Evolutionary conservation across 2,329 filamentous ascomycete species (phyloP), one percentile per base, ranked within the genome.

Genomic region (Myriosclerotinia duriaeana): DNA sequence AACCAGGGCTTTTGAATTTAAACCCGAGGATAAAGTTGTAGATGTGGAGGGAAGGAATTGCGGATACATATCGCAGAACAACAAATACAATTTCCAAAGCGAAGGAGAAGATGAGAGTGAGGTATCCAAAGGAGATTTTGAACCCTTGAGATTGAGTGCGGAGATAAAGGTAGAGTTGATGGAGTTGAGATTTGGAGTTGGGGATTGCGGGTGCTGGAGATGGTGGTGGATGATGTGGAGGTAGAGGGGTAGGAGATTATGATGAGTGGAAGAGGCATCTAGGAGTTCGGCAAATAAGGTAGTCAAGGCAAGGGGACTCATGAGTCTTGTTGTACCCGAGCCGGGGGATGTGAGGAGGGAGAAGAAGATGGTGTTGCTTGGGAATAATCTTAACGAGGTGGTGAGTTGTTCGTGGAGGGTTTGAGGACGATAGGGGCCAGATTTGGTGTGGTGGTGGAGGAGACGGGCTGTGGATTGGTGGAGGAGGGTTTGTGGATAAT

Each of bases 331-430:
- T 15, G 22, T 61, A 12, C 58, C 58, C 14, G 50, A 9, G 38
- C 30, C 34, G 11, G 52, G 64, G 1, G 64, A 62, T n/a, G 87
- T 84, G 70, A 89, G 89, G 0, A 95, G 79, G 1, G 84, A 81
- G 1, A 96, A 82, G 69, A 97, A 89, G 7, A 92, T 82, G 1
- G 87, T 90, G 78, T 97, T 97, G 59, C 82, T 81, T 0, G 93
- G 92, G 75, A 93, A 96, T 8, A 79, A 75, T 0, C 73, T 72
- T 30, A 95, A 80, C 69, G 89, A 90, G 2, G 81, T 78, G 5
- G 80, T 78, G 0, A 97, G 78, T 15, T 88, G 80, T 9, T 83
- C 78, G 53, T 90, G 87, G 44, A 96, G 77, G 22, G 87, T 82
- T 0, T 82, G 79, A 5, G 91, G 89, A 63, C 88, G 88, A 77